Percentiles rank a stretch among this genome's conserved stretches.
phyloP scores from a whole-genome alignment of 192 early-diverging fungal species.

The Rhizophagus prolifer region DNA sequence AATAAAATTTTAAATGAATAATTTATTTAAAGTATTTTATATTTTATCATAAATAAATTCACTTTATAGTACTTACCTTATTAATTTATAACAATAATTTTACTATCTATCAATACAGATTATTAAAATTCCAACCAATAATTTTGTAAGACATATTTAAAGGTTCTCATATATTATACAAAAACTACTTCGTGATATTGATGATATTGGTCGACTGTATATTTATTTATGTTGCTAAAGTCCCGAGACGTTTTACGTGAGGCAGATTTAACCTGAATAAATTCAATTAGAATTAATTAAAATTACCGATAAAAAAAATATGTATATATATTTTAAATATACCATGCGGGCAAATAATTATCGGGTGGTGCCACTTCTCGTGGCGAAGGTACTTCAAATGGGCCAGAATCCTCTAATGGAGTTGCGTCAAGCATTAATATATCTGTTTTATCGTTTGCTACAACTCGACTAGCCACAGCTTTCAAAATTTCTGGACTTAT shows the following conservation, averaged over 20 bases:
- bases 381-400: slow-evolving; percentile 56
- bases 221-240: background rate
- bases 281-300: background rate
- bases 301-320: background rate
- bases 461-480: slow-evolving; percentile 82
- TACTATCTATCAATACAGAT: background rate
- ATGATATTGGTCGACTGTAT: background rate
- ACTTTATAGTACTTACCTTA: background rate
- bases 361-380: slow-evolving; percentile 44
- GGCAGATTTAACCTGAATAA: background rate
- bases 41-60: too few species aligned
- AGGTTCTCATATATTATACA: too few species aligned
- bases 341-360: slow-evolving; percentile 49
- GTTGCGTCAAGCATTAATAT: slow-evolving; percentile 85
- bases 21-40: too few species aligned
- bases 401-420: slow-evolving; percentile 57
- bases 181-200: background rate
- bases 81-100: background rate
- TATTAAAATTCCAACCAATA: background rate
- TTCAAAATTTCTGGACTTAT: slow-evolving; percentile 87
- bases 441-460: slow-evolving; percentile 86
- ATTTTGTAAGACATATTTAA: too few species aligned
- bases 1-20: too few species aligned
- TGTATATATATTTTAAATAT: slow-evolving; percentile 28
- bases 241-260: slow-evolving; percentile 5